Conservation (phyloP, 2,329 filamentous ascomycete genomes). For the Pyrenochaeta sp. region DNA sequence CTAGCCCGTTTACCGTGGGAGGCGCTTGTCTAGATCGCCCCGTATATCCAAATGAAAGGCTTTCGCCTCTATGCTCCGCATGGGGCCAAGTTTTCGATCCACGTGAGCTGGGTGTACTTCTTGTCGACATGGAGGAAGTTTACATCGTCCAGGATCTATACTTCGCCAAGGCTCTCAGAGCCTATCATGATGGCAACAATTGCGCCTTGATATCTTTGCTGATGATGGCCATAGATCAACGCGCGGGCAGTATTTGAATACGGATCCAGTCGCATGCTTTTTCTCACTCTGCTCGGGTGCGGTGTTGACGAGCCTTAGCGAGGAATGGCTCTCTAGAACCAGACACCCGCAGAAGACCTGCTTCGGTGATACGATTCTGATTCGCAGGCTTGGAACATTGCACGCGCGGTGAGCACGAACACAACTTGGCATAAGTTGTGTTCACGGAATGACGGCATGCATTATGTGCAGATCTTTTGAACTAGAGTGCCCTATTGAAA, state of each 20-base stretch:
- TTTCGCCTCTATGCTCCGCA: neutral
- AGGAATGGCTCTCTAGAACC: neutral
- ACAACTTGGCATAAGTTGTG: too few relatives aligned
- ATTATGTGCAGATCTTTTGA: too few relatives aligned
- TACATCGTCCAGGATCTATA: too few relatives aligned
- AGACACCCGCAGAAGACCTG: neutral
- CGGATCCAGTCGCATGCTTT: neutral
- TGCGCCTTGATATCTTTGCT: too few relatives aligned
- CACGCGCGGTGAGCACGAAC: too few relatives aligned
- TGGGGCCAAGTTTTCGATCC: neutral
- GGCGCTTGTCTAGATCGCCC: too few relatives aligned
- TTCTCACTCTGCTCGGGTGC: too few relatives aligned
- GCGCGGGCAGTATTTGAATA: neutral
- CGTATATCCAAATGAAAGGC: conserved; percentile 1
- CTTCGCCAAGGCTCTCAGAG: too few relatives aligned
- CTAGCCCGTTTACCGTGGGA: neutral
- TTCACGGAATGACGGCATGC: too few relatives aligned
- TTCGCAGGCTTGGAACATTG: conserved; percentile 1
- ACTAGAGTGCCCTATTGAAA: too few relatives aligned
- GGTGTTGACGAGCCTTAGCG: conserved; percentile 1
- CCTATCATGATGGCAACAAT: too few relatives aligned
- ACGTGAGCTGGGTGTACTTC: neutral
- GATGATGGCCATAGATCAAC: neutral
- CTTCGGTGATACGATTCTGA: neutral
- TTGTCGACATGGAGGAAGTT: neutral